These are phyloP conservation scores for Alloteropsis semialata DNA, from an alignment of 176 grass and related monocot genomes.

Conservation along the genomic window DNA sequence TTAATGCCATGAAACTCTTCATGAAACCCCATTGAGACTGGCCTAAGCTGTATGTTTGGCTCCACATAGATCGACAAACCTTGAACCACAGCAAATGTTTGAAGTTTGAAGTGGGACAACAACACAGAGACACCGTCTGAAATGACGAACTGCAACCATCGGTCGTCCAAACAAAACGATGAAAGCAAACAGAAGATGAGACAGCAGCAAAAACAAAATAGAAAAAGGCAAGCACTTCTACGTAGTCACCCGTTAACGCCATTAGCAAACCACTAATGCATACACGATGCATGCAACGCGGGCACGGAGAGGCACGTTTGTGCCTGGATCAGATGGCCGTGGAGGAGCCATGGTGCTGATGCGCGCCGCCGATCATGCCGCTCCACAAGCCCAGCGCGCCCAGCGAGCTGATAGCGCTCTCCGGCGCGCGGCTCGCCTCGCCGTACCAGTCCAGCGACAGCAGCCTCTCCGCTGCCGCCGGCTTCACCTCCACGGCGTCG, in stretches of 20 bases:
- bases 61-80: not conserved
- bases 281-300: not conserved
- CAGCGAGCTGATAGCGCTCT: conserved; percentile 48
- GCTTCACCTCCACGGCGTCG: conserved; percentile 46
- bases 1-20: no score
- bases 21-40: no score
- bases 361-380: conserved; percentile 51
- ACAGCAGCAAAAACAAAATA: conserved; percentile 20
- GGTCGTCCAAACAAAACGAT: conserved; percentile 36
- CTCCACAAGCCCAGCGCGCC: conserved; percentile 61
- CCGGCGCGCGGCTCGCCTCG: conserved; percentile 47
- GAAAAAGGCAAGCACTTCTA: conserved; percentile 36
- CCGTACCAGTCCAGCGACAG: conserved; percentile 75
- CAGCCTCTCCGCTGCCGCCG: conserved; percentile 32
- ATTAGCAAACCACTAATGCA: conserved; percentile 49
- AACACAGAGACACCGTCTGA: conserved; percentile 3
- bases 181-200: conserved; percentile 21
- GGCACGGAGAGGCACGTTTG: not conserved
- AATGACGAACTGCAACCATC: conserved; percentile 32
- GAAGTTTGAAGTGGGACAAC: conserved; percentile 31
- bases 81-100: conserved; percentile 6
- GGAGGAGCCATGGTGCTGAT: conserved; percentile 57
- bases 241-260: conserved; percentile 41
- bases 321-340: conserved; percentile 41
- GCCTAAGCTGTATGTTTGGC: not conserved